A percentile compares a stretch with the other conserved stretches of the same genome.
These are phyloP conservation scores for Tilletia horrida DNA, from an alignment of 1,284 basidiomycete species.

Conservation along the genomic window DNA sequence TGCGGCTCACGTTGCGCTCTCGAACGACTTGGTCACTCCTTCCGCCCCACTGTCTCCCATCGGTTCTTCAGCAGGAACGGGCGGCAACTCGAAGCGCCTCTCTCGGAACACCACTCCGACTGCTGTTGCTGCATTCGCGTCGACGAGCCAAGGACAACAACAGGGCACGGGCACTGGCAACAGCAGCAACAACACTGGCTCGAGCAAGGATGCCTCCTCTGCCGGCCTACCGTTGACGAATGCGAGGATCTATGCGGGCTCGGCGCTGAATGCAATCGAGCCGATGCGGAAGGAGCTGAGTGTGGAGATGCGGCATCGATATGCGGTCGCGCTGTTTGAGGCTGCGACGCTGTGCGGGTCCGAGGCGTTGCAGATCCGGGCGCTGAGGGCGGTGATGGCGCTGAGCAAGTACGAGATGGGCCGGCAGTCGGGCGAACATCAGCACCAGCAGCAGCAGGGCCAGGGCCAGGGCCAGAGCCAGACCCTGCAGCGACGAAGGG, in stretches of 20 bases:
- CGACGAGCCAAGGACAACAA: no score
- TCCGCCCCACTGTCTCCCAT: background rate
- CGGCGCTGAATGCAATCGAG: background rate
- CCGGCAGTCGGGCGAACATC: background rate
- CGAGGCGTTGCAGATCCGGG: slow-evolving; percentile 79
- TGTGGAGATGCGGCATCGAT: slow-evolving; percentile 69
- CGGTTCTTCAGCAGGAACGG: no score
- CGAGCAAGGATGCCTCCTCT: background rate
- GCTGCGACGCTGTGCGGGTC: slow-evolving; percentile 85
- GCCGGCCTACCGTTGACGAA: slow-evolving; percentile 69
- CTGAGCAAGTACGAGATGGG: slow-evolving; percentile 14
- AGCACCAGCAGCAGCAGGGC: background rate
- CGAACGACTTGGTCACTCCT: slow-evolving; percentile 15
- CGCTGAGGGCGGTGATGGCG: slow-evolving; percentile 42
- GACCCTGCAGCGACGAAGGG: no score
- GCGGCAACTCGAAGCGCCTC: slow-evolving; percentile 2
- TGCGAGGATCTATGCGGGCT: slow-evolving; percentile 63
- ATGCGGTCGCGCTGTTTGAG: slow-evolving; percentile 84
- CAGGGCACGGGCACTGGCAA: no score
- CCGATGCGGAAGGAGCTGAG: background rate
- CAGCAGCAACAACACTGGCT: no score
- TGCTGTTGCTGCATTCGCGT: slow-evolving; percentile 58
- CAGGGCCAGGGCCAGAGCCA: background rate
- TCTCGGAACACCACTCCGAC: slow-evolving; percentile 54
- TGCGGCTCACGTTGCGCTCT: slow-evolving; percentile 68